A percentile compares a stretch with the other conserved stretches of the same genome.
Evolutionary conservation across 2,329 filamentous ascomycete species (phyloP).

Genomic region (Cercospora zeina): DNA sequence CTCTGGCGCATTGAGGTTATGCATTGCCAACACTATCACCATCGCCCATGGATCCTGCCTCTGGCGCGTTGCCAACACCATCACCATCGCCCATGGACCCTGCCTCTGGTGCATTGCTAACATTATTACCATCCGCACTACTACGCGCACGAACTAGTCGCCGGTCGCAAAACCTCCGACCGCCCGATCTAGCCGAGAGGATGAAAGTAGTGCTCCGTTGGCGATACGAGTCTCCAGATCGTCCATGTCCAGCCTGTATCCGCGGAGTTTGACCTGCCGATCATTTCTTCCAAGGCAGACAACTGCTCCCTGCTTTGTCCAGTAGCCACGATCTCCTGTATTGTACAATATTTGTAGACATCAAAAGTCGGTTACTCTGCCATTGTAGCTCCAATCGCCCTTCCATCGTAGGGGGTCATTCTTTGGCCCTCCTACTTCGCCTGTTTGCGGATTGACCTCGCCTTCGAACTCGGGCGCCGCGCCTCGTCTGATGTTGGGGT

Average conservation of each 20-base stretch:
- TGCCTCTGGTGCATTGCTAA: too few species aligned
- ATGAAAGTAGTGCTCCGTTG: too few species aligned
- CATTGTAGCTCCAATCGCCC: conserved; percentile 92
- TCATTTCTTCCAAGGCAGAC: conserved; percentile 6
- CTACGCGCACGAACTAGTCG: too few species aligned
- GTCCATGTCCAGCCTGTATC: conserved; percentile 7
- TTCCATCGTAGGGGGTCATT: conserved; percentile 89
- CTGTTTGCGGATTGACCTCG: conserved; percentile 87
- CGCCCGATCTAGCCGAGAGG: too few species aligned
- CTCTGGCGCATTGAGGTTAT: too few species aligned
- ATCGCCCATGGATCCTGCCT: too few species aligned
- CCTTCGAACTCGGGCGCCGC: conserved; percentile 90
- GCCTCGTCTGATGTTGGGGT: conserved; percentile 71
- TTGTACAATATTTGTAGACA: conserved; percentile 11
- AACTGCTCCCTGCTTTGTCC: conserved; percentile 4
- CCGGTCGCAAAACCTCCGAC: too few species aligned
- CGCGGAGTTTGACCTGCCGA: conserved; percentile 13
- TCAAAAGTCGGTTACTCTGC: conserved; percentile 87
- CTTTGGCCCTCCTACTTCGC: conserved; percentile 94
- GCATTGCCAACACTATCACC: too few species aligned
- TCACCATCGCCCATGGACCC: too few species aligned
- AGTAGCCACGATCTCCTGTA: conserved; percentile 10
- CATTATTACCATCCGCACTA: too few species aligned
- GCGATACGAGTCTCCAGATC: background rate
- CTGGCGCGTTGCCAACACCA: too few species aligned